Conservation (phyloP, 305 asterid genomes). For the Solanum chacoense region DNA sequence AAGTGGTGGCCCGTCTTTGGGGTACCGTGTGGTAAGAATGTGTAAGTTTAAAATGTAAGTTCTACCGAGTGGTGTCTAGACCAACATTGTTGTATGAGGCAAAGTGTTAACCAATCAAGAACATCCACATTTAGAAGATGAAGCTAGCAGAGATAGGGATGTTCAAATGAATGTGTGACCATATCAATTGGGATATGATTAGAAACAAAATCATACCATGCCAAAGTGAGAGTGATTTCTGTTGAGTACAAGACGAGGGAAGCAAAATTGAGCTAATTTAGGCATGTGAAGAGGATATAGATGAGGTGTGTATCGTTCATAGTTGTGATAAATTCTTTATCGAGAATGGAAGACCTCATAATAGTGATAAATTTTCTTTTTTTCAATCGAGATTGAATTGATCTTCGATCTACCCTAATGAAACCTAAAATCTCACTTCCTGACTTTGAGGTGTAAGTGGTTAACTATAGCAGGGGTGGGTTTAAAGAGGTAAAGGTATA, state of each 20-base stretch:
- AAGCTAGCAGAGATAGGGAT: not conserved
- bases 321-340: no score
- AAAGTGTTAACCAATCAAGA: not conserved
- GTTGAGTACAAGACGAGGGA: not conserved
- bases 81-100: not conserved
- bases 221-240: not conserved
- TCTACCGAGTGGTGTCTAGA: not conserved
- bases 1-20: not conserved
- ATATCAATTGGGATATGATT: not conserved
- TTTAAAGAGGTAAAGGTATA: not conserved
- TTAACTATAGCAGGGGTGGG: not conserved
- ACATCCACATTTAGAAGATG: not conserved
- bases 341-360: not conserved
- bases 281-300: not conserved
- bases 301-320: not conserved
- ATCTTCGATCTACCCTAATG: fast-evolving
- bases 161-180: not conserved
- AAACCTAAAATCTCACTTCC: not conserved
- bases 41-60: not conserved
- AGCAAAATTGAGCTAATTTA: no score
- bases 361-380: no score
- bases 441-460: not conserved
- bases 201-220: no score
- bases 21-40: no score
- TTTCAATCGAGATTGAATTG: no score